These are phyloP conservation scores for Coelastrella sp. DNA, from an alignment of 139 green algal species.

Conservation along the genomic window DNA sequence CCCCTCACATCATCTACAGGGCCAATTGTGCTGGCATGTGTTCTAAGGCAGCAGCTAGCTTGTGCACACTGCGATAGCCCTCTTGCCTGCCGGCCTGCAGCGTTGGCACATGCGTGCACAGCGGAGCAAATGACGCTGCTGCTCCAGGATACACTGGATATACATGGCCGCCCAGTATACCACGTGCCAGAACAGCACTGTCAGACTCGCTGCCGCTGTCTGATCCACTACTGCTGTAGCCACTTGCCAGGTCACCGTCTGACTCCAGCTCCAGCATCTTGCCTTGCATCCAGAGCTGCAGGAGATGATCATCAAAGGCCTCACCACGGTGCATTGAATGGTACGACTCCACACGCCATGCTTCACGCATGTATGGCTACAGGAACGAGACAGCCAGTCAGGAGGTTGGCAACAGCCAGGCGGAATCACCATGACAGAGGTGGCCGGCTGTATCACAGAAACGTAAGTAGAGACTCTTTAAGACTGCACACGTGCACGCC, in stretches of 20 bases:
- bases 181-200: background rate
- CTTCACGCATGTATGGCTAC: conserved; percentile 70
- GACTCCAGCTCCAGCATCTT: conserved; percentile 14
- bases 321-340: conserved; percentile 21
- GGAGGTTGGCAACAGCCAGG: background rate
- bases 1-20: background rate
- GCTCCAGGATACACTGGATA: conserved; percentile 39
- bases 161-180: conserved; percentile 20
- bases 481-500: too few relatives aligned
- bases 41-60: conserved; percentile 11
- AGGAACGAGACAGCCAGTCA: background rate
- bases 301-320: conserved; percentile 38
- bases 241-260: background rate
- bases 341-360: conserved; percentile 54
- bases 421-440: background rate
- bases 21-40: background rate
- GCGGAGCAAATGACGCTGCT: conserved; percentile 39
- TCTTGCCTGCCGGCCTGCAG: conserved; percentile 24
- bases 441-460: too few relatives aligned
- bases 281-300: conserved; percentile 18
- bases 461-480: too few relatives aligned
- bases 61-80: conserved; percentile 14
- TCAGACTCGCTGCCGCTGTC: background rate
- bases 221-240: background rate
- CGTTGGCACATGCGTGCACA: conserved; percentile 38